Conservation (phyloP, 345 rosid species). For the Boechera stricta region DNA sequence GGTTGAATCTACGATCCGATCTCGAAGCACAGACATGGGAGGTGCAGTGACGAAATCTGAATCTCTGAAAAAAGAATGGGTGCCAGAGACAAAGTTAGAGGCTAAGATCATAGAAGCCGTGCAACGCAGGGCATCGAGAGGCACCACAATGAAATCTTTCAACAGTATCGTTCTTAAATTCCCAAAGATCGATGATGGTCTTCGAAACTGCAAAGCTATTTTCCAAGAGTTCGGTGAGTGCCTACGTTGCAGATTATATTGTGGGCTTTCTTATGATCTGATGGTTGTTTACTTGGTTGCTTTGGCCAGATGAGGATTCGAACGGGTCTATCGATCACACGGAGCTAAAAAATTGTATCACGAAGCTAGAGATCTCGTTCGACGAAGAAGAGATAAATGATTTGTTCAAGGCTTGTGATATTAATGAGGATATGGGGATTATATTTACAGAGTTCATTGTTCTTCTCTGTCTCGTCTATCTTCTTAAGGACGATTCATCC, state of each 20-base stretch:
- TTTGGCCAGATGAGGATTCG: conserved; percentile 74
- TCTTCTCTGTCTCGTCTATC: conserved; percentile 88
- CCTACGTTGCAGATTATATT: background rate
- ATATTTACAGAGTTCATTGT: conserved; percentile 91
- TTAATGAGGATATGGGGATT: conserved; percentile 78
- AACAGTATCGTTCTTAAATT: conserved; percentile 85
- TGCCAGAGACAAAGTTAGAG: conserved; percentile 83
- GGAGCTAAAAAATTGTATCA: conserved; percentile 77
- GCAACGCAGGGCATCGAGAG: conserved; percentile 67
- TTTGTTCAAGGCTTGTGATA: conserved; percentile 83
- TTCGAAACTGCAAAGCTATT: conserved; percentile 81
- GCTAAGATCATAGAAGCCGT: conserved; percentile 82
- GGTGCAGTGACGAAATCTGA: conserved; percentile 55
- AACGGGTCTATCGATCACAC: conserved; percentile 79
- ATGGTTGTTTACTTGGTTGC: conserved; percentile 19
- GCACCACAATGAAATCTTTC: conserved; percentile 76
- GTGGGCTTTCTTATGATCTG: background rate
- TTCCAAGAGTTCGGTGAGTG: conserved; percentile 83
- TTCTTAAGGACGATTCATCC: conserved; percentile 74
- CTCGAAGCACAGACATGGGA: conserved; percentile 58
- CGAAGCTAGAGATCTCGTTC: conserved; percentile 69
- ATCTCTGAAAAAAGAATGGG: conserved; percentile 48
- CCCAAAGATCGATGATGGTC: conserved; percentile 83
- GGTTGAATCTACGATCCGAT: conserved; percentile 28
- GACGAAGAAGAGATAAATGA: conserved; percentile 83